Evolutionary conservation across 257 asterid genomes (phyloP).

Genomic region (Fraxinus anomala): DNA sequence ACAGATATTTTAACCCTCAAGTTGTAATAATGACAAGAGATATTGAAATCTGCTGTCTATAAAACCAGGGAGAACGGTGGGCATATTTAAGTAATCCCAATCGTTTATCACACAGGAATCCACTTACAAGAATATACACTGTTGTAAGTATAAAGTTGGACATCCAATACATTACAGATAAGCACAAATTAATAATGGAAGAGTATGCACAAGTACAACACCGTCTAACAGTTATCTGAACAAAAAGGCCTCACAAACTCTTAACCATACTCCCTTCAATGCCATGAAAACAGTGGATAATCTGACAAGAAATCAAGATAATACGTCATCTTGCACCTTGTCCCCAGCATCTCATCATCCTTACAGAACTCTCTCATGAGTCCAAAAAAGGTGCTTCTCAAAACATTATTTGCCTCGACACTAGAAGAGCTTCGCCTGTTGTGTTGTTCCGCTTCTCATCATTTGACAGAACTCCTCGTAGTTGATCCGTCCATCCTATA

Average conservation of each 20-base stretch:
- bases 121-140: slow-evolving; percentile 19
- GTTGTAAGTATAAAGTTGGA: background rate
- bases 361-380: slow-evolving; percentile 14
- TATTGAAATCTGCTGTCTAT: background rate
- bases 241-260: slow-evolving; percentile 31
- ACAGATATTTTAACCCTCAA: too few species aligned
- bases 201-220: slow-evolving; percentile 20
- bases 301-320: slow-evolving; percentile 8
- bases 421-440: slow-evolving; percentile 61
- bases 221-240: background rate
- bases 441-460: slow-evolving; percentile 88
- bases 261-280: slow-evolving; percentile 14
- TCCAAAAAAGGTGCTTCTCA: slow-evolving; percentile 18
- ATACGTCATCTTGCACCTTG: slow-evolving; percentile 3
- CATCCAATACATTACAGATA: slow-evolving; percentile 4
- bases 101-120: slow-evolving; percentile 21
- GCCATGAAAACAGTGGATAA: slow-evolving; percentile 10
- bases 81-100: background rate
- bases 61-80: background rate
- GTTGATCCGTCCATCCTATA: slow-evolving; percentile 82
- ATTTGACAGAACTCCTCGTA: slow-evolving; percentile 88
- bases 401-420: slow-evolving; percentile 8
- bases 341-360: slow-evolving; percentile 9
- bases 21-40: too few species aligned
- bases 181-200: background rate